A percentile compares a stretch with the other conserved stretches of the same genome.
Evolutionary conservation across 306 rosid species (phyloP).

Genomic region (Medicago lupulina): DNA sequence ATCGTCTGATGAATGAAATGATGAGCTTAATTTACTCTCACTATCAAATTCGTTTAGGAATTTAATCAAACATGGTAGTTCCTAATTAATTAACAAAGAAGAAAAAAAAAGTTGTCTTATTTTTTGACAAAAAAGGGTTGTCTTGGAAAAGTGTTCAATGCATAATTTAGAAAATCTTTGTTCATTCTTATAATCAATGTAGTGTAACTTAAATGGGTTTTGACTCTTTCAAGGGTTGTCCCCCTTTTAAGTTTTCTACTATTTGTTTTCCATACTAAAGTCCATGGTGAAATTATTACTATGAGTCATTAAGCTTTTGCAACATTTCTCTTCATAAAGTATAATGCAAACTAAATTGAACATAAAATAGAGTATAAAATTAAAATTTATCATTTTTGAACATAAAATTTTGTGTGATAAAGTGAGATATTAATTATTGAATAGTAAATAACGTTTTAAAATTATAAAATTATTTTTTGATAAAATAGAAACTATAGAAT

Average conservation of each 20-base stretch:
- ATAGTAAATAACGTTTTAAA: too few species aligned
- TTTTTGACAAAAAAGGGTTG: neutral
- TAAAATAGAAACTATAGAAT: too few species aligned
- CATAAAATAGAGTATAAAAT: too few species aligned
- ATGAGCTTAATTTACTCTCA: neutral
- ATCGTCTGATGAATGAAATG: neutral
- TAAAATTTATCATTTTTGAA: too few species aligned
- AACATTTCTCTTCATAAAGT: too few species aligned
- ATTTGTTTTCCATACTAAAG: neutral
- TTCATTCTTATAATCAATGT: neutral
- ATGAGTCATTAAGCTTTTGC: too few species aligned
- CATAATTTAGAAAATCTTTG: neutral
- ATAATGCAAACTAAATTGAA: too few species aligned
- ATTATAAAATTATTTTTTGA: too few species aligned
- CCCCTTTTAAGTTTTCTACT: neutral
- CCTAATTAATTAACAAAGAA: neutral
- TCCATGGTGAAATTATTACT: neutral
- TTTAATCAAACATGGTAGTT: neutral
- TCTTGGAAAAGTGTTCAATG: neutral
- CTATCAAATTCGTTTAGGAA: constrained; percentile 6
- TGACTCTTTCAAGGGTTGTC: neutral
- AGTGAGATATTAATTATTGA: too few species aligned
- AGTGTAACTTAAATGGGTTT: neutral
- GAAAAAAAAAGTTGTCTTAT: neutral
- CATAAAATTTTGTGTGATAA: too few species aligned